Conservation (phyloP, 345 rosid genomes). For the Erodium maritimum region DNA sequence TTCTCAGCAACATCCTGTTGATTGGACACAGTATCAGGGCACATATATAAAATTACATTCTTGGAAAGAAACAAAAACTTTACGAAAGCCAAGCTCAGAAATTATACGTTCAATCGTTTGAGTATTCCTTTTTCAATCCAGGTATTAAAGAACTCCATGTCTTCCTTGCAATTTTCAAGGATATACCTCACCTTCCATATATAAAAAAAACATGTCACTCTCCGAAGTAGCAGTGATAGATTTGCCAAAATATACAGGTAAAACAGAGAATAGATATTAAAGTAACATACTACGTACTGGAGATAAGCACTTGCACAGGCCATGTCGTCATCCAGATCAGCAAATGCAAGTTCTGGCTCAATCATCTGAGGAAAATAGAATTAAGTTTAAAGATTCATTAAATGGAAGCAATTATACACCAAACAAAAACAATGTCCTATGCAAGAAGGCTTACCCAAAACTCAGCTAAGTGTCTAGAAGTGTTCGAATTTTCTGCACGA, state of each 20-base stretch:
- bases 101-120: conserved; percentile 67
- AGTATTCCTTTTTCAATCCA: conserved; percentile 97
- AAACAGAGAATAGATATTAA: conserved; percentile 26
- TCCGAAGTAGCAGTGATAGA: neutral
- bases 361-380: conserved; percentile 51
- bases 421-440: conserved; percentile 6
- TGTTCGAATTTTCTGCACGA: conserved; percentile 94
- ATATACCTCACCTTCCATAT: conserved; percentile 61
- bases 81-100: conserved; percentile 17
- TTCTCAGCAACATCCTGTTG: conserved; percentile 73
- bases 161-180: conserved; percentile 90
- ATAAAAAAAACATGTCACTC: conserved; percentile 5
- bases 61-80: conserved; percentile 1
- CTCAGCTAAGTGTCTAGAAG: conserved; percentile 92
- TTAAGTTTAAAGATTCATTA: conserved; percentile 8
- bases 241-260: conserved; percentile 2
- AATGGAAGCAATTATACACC: conserved; percentile 2
- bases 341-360: conserved; percentile 99
- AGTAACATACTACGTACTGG: conserved; percentile 99
- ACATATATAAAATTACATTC: conserved; percentile 2
- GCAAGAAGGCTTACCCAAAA: conserved; percentile 58
- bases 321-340: conserved; percentile 94
- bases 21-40: conserved; percentile 9
- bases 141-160: conserved; percentile 93
- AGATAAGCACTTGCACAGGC: conserved; percentile 99